Conservation (phyloP, 2,329 filamentous ascomycete species). For the Penicillium sp. region DNA sequence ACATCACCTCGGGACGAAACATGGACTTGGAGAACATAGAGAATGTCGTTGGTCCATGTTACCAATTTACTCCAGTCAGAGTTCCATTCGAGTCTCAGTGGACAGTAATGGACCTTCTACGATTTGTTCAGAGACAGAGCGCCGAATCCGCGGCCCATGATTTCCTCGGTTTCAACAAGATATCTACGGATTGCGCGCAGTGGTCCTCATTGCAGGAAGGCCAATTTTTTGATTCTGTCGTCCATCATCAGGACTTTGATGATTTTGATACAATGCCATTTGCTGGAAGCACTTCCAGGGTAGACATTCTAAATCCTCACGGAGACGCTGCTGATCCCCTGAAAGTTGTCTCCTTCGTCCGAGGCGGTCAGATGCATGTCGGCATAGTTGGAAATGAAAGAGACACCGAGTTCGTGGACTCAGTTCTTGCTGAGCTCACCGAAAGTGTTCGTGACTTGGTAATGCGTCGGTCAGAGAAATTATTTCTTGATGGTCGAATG, state of each 20-base stretch:
- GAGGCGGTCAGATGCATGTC: constrained; percentile 57
- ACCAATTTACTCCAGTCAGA: constrained; percentile 50
- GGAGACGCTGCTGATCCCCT: constrained; percentile 41
- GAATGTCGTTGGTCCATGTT: constrained; percentile 52
- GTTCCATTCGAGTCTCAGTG: constrained; percentile 49
- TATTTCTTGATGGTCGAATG: background rate
- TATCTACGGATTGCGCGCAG: constrained; percentile 45
- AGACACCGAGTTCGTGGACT: constrained; percentile 47
- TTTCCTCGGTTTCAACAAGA: constrained; percentile 50
- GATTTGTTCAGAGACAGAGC: constrained; percentile 51
- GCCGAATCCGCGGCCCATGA: constrained; percentile 51
- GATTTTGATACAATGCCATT: constrained; percentile 54
- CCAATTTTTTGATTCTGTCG: constrained; percentile 53
- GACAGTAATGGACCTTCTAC: constrained; percentile 48
- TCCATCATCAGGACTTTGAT: constrained; percentile 56
- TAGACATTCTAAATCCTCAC: constrained; percentile 59
- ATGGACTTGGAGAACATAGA: constrained; percentile 56
- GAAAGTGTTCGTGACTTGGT: background rate
- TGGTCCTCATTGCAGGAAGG: constrained; percentile 33
- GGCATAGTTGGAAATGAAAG: constrained; percentile 53
- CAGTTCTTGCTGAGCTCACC: constrained; percentile 50
- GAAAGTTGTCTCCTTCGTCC: constrained; percentile 42
- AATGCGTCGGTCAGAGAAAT: background rate
- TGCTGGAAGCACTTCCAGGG: constrained; percentile 33
- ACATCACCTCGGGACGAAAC: constrained; percentile 78